Conservation (phyloP, 371 early-diverging fungal genomes). For the Mortierella sp. region DNA sequence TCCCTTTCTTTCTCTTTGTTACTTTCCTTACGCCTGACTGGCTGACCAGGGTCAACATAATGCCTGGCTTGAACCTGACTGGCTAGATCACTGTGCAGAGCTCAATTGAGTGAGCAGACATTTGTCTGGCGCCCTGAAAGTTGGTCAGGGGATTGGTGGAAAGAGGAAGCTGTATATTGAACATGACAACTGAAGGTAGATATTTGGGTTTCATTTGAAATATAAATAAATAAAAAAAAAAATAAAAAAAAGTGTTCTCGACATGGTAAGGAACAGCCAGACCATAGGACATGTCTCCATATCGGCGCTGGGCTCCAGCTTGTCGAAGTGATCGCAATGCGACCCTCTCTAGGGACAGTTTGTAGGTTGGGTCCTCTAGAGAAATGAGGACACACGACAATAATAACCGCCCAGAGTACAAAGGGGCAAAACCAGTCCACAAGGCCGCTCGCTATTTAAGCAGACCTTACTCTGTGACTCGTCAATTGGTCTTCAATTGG, state of each 20-base stretch:
- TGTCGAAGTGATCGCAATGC: conserved; percentile 27
- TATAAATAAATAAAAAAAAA: too few species aligned
- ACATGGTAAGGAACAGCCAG: conserved; percentile 46
- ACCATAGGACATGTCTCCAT: conserved; percentile 19
- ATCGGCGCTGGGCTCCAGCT: conserved; percentile 36
- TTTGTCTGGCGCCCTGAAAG: neutral
- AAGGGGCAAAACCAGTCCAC: neutral
- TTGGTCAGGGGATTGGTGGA: neutral
- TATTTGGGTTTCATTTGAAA: neutral
- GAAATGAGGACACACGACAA: conserved; percentile 33
- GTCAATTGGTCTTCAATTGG: neutral
- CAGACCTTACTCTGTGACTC: conserved; percentile 1
- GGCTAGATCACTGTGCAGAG: neutral
- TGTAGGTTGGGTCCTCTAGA: conserved; percentile 36
- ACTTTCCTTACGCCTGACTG: neutral
- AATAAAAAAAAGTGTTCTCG: conserved; percentile 23
- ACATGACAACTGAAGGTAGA: neutral
- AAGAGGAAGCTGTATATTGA: neutral
- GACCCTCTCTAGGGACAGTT: conserved; percentile 41
- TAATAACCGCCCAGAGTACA: conserved; percentile 47
- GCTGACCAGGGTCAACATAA: neutral
- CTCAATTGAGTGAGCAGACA: neutral
- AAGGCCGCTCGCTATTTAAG: neutral
- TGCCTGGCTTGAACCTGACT: conserved; percentile 5
- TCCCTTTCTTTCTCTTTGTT: neutral